Evolutionary conservation across 768 basidiomycete species (phyloP), one percentile per base, ranked within the genome.

Genomic region (Tylopilus balloui): DNA sequence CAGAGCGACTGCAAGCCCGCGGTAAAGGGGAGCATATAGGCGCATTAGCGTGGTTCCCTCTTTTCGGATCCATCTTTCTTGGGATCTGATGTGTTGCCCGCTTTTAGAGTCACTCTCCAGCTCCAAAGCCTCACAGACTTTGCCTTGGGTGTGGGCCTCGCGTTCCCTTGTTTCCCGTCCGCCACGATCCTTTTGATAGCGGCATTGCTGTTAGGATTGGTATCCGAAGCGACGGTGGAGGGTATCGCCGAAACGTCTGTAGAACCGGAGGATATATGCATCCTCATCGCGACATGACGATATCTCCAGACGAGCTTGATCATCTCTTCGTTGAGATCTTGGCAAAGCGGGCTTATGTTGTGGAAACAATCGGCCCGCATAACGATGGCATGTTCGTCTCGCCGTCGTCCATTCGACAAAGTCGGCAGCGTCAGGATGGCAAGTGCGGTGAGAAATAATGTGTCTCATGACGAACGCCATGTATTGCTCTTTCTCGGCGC

Each of bases 401-500:
- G 82, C 88, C 88, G 60, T 51, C 10, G 19, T 11, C 9, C 10
- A 20, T 4, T 34, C 14, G 15, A 4, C 24, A 13, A 29, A 32
- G 44, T 36, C 6, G 4, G 24, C 0, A 17, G 7, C 4, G 9
- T 36, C 17, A 28, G 11, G 17, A 24, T 3, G 15, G 27, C n/a
- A 24, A 35, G 29, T 11, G 19, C 11, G 14, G 15, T 6, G 2
- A 4, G 24, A 20, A 42, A n/a, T n/a, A n/a, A n/a, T n/a, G n/a
- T 14, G 32, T 25, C 86, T 64, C 59, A 88, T 87, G 52, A 91
- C 78, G 66, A 94, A 93, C 15, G 92, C 92, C 14, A 82, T 92
- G 47, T 87, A 91, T 61, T 93, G 92, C 60, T 93, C 90, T 69
- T 92, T 92, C 66, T 93, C 88, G 3, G 91, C 89, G 38, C 78